Conservation (phyloP, 345 rosid genomes). For the Gossypium sturtianum region DNA sequence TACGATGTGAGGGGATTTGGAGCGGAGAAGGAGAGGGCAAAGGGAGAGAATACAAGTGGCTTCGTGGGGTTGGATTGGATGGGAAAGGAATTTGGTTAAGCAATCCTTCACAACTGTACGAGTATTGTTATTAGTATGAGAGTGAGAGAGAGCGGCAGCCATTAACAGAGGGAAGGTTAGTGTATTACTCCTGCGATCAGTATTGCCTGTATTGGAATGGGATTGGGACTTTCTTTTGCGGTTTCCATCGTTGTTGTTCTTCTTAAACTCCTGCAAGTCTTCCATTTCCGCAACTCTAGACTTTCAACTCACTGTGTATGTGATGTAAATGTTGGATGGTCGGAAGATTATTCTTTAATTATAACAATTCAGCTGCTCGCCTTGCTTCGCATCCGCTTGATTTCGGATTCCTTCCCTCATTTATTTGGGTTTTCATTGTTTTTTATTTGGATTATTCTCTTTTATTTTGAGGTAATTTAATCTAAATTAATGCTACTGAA, state of each 20-base stretch:
- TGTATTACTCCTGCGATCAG: neutral
- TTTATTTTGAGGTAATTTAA: too few relatives aligned
- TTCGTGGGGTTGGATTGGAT: slow-evolving; percentile 12
- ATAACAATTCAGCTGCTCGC: neutral
- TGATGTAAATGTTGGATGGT: neutral
- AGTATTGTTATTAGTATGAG: slow-evolving; percentile 2
- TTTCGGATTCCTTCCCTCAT: neutral
- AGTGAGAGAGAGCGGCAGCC: slow-evolving; percentile 21
- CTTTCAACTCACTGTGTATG: neutral
- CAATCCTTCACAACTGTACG: slow-evolving; percentile 22
- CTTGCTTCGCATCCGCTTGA: neutral
- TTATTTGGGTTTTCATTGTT: neutral
- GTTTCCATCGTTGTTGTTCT: neutral
- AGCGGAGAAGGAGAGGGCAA: slow-evolving; percentile 37
- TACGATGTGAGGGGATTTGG: slow-evolving; percentile 29
- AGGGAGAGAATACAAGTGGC: slow-evolving; percentile 27
- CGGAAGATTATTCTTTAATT: neutral
- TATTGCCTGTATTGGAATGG: neutral
- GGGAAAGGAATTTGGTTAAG: slow-evolving; percentile 27
- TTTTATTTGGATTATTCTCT: too few relatives aligned
- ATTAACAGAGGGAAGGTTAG: slow-evolving; percentile 28
- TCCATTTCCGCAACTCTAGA: neutral
- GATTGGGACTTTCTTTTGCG: slow-evolving; percentile 13
- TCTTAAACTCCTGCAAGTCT: neutral
- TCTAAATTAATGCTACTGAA: too few relatives aligned